Percentiles rank a stretch among this genome's conserved stretches.
Evolutionary conservation across 2,329 filamentous ascomycete species (phyloP).

Genomic region (Pseudogymnoascus sp.): DNA sequence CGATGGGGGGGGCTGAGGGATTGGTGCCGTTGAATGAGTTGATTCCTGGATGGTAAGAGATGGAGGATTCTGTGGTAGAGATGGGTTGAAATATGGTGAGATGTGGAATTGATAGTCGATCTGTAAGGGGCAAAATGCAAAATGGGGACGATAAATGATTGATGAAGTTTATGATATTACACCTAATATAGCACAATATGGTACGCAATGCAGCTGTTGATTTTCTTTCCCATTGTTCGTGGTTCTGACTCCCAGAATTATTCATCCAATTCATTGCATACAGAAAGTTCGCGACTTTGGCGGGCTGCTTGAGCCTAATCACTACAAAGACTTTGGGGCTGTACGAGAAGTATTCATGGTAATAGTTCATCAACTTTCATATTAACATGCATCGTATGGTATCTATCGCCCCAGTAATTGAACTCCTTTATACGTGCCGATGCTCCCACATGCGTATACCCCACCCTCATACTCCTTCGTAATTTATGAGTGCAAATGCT

Average conservation of each 20-base stretch:
- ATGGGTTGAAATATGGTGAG: background rate
- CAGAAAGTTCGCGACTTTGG: background rate
- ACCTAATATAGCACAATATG: background rate
- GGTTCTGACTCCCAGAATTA: background rate
- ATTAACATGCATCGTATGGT: background rate
- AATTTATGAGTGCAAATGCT: background rate
- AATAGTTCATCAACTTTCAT: background rate
- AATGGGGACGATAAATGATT: background rate
- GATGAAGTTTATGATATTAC: background rate
- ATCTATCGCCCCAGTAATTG: background rate
- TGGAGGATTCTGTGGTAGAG: background rate
- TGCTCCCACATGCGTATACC: background rate
- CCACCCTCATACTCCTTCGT: background rate
- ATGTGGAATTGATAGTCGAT: background rate
- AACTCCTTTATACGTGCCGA: background rate
- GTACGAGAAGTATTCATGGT: background rate
- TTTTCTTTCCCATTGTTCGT: background rate
- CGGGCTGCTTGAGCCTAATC: background rate
- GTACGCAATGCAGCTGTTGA: background rate
- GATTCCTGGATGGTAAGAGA: background rate
- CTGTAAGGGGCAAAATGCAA: background rate
- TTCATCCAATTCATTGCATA: background rate
- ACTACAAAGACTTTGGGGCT: background rate
- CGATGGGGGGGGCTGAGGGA: background rate
- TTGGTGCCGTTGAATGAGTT: background rate